These are phyloP conservation scores for Trifolium fragiferum DNA, from an alignment of 306 rosid species.

Conservation along the genomic window DNA sequence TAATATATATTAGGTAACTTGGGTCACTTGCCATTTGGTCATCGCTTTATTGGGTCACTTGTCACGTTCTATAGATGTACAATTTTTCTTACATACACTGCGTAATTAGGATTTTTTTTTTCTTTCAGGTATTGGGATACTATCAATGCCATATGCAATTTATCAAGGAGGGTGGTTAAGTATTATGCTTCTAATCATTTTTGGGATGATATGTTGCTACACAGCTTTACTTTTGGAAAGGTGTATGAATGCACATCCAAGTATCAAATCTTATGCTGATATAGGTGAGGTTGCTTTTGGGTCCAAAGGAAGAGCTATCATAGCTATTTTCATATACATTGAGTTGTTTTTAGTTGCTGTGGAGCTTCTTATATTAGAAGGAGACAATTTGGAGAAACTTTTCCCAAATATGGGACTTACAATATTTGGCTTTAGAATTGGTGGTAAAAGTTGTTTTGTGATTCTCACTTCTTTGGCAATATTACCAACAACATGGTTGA, in stretches of 20 bases:
- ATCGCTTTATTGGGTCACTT: too few species aligned
- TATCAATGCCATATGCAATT: slow-evolving; percentile 78
- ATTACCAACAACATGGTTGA: slow-evolving; percentile 79
- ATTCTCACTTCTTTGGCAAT: slow-evolving; percentile 53
- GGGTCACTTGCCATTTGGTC: too few species aligned
- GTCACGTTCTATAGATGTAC: too few species aligned
- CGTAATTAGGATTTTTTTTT: not conserved
- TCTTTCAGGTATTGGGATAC: slow-evolving; percentile 68
- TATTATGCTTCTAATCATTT: slow-evolving; percentile 48
- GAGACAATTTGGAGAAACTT: slow-evolving; percentile 66
- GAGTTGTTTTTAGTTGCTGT: slow-evolving; percentile 61
- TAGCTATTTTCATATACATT: slow-evolving; percentile 54
- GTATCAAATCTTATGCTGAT: slow-evolving; percentile 60
- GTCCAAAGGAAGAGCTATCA: slow-evolving; percentile 50
- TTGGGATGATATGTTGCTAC: slow-evolving; percentile 63
- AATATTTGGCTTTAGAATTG: slow-evolving; percentile 34
- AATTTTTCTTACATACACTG: too few species aligned
- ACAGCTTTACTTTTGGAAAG: slow-evolving; percentile 62
- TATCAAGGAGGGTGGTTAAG: slow-evolving; percentile 81
- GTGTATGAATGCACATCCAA: slow-evolving; percentile 59
- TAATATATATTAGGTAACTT: too few species aligned
- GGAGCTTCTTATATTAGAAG: slow-evolving; percentile 70
- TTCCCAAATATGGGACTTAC: slow-evolving; percentile 49
- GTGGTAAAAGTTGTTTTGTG: slow-evolving; percentile 55
- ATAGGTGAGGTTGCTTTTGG: slow-evolving; percentile 74